Evolutionary conservation across 108 stramenopile genomes (phyloP).

Genomic region (Skeletonema potamos): DNA sequence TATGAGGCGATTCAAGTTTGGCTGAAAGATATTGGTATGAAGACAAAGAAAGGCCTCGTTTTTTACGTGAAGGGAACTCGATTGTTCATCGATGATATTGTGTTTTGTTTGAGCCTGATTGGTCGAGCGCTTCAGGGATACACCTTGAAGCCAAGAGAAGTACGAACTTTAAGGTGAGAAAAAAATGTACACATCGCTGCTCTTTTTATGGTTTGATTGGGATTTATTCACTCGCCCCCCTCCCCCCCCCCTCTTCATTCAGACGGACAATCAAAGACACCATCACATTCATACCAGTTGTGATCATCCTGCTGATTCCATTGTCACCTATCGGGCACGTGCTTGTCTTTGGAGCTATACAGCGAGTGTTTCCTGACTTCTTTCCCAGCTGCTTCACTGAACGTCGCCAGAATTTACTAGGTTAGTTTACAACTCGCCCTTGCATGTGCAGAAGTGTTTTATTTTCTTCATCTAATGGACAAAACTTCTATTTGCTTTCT

Average conservation of each 20-base stretch:
- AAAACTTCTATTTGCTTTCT: not conserved
- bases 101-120: slow-evolving; percentile 80
- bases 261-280: slow-evolving; percentile 95
- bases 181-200: not conserved
- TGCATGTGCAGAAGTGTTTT: not conserved
- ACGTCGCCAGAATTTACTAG: slow-evolving; percentile 90
- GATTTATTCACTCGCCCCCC: not conserved
- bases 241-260: not conserved
- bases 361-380: slow-evolving; percentile 96
- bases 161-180: slow-evolving; percentile 86
- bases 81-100: slow-evolving; percentile 83
- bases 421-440: not conserved
- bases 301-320: slow-evolving; percentile 96
- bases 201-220: not conserved
- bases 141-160: slow-evolving; percentile 95
- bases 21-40: slow-evolving; percentile 56
- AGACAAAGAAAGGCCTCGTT: slow-evolving; percentile 71
- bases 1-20: slow-evolving; percentile 67
- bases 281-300: slow-evolving; percentile 93
- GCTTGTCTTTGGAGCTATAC: slow-evolving; percentile 95
- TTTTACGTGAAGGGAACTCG: slow-evolving; percentile 85
- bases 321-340: slow-evolving; percentile 96
- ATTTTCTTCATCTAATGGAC: not conserved
- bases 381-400: slow-evolving; percentile 98
- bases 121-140: slow-evolving; percentile 86